Percentiles rank a stretch among this genome's conserved stretches.
These are phyloP conservation scores for Phyllosticta citribraziliensis DNA, from an alignment of 2,329 filamentous ascomycete genomes.

Conservation along the genomic window DNA sequence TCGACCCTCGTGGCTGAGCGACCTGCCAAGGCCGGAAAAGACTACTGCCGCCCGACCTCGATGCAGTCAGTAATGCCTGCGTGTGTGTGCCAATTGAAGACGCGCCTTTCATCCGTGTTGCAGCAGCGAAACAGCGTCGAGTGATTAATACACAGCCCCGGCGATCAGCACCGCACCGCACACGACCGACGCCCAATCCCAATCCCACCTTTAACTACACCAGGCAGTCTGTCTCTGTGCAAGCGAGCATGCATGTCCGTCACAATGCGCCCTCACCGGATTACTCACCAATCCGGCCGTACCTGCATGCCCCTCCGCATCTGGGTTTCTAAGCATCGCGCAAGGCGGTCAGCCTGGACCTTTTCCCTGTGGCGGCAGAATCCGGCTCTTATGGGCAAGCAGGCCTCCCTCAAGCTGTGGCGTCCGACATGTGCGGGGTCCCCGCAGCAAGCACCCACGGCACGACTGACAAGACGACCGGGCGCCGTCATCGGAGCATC, in stretches of 20 bases:
- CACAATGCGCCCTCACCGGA: background rate
- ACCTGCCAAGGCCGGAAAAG: background rate
- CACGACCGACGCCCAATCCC: background rate
- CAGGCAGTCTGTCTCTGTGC: background rate
- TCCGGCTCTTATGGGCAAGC: background rate
- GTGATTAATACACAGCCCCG: background rate
- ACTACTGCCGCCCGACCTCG: background rate
- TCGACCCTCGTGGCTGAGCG: background rate
- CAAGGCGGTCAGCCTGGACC: background rate
- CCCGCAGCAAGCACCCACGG: background rate
- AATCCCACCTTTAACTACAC: too few relatives aligned
- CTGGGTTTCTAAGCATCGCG: background rate
- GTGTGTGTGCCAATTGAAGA: too few relatives aligned
- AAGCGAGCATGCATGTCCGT: background rate
- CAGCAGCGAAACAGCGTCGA: background rate
- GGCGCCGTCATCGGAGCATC: background rate
- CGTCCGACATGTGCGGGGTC: background rate
- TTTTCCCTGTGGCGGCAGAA: background rate
- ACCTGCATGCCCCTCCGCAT: background rate
- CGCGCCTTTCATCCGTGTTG: background rate
- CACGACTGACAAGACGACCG: background rate
- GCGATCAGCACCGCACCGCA: too few relatives aligned
- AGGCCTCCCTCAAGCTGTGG: background rate
- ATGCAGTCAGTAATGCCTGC: too few relatives aligned
- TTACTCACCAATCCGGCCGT: background rate